Conservation (phyloP, 768 basidiomycete species). For the Dioszegia hungarica region DNA sequence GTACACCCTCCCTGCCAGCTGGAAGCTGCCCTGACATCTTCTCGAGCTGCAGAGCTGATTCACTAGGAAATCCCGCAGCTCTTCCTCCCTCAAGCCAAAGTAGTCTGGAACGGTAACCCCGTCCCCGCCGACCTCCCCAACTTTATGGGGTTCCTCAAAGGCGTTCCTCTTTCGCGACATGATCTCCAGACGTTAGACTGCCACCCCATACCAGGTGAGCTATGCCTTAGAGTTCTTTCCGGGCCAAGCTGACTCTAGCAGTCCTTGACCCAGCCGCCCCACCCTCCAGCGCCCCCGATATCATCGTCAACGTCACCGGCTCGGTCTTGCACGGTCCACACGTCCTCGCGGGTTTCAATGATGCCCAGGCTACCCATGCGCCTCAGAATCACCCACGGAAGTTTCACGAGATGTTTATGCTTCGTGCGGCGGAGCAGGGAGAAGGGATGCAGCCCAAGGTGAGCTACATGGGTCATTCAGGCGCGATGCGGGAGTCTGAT, state of each 20-base stretch:
- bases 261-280: constrained; percentile 5
- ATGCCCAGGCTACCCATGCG: constrained; percentile 1
- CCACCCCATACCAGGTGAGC: constrained; percentile 35
- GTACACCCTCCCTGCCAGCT: too few relatives aligned
- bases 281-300: constrained; percentile 23
- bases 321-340: constrained; percentile 39
- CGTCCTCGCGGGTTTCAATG: constrained; percentile 16
- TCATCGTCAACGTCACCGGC: constrained; percentile 40
- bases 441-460: constrained; percentile 43
- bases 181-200: constrained; percentile 42
- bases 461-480: background rate
- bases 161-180: constrained; percentile 35
- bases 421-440: constrained; percentile 32
- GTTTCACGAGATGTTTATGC: constrained; percentile 43
- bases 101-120: constrained; percentile 43
- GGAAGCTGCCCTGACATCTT: too few relatives aligned
- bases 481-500: background rate
- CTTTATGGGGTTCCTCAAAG: constrained; percentile 27
- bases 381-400: constrained; percentile 34
- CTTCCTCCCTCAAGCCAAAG: constrained; percentile 31
- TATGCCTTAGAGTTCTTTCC: too few relatives aligned
- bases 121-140: constrained; percentile 11
- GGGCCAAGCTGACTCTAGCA: background rate
- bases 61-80: constrained; percentile 39
- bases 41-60: background rate